Evolutionary conservation across 805 yeast species (phyloP).

Genomic region (Komagataella ulmi): DNA sequence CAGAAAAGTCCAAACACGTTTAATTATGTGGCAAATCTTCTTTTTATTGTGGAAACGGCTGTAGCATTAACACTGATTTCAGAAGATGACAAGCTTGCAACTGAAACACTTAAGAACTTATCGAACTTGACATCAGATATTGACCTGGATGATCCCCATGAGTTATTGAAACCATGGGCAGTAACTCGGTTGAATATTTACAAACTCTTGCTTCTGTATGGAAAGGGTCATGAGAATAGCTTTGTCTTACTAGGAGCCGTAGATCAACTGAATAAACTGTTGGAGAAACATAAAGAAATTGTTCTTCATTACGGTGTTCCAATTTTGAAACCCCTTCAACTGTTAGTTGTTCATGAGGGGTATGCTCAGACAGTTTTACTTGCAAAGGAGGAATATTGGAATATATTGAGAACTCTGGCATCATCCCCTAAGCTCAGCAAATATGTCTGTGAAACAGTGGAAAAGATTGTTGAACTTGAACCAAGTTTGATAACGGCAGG

Average conservation of each 20-base stretch:
- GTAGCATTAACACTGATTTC: slow-evolving; percentile 17
- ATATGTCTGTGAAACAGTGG: slow-evolving; percentile 33
- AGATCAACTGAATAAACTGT: slow-evolving; percentile 8
- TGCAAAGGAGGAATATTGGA: slow-evolving; percentile 31
- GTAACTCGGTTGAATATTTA: slow-evolving; percentile 36
- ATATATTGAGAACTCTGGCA: slow-evolving; percentile 28
- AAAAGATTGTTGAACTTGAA: slow-evolving; percentile 19
- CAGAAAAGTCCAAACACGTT: slow-evolving; percentile 6
- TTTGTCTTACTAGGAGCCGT: slow-evolving; percentile 12
- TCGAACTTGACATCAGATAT: slow-evolving; percentile 7
- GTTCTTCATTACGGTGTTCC: slow-evolving; percentile 29
- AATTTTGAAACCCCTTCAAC: slow-evolving; percentile 32
- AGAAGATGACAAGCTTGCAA: slow-evolving; percentile 12
- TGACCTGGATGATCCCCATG: background rate
- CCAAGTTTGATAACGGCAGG: slow-evolving; percentile 24
- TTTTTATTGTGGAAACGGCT: slow-evolving; percentile 17
- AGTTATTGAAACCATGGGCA: slow-evolving; percentile 9
- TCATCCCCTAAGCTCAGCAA: slow-evolving; percentile 26
- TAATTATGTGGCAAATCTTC: slow-evolving; percentile 14
- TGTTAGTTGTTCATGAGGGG: slow-evolving; percentile 28
- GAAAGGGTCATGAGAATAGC: slow-evolving; percentile 11
- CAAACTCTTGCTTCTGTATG: slow-evolving; percentile 31
- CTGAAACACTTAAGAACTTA: slow-evolving; percentile 9
- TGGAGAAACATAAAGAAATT: slow-evolving; percentile 23
- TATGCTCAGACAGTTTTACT: slow-evolving; percentile 27